These are phyloP conservation scores for Umbelopsis vinacea DNA, from an alignment of 192 early-diverging fungal genomes.

Conservation along the genomic window DNA sequence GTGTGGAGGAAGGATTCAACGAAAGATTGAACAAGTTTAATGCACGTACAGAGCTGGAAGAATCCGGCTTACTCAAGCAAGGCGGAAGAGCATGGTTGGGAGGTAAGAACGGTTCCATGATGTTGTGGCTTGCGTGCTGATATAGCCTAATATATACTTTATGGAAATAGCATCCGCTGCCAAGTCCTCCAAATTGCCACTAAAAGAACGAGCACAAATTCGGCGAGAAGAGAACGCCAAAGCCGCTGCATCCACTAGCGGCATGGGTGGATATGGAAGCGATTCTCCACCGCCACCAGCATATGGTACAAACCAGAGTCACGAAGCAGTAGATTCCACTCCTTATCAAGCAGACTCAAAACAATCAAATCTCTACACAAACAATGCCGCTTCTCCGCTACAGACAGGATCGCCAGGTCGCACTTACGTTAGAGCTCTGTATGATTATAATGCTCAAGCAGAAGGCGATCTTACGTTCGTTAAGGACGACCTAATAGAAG, in stretches of 20 bases:
- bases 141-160: neutral
- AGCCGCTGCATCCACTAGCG: neutral
- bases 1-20: slow-evolving; percentile 34
- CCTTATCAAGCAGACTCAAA: slow-evolving; percentile 1
- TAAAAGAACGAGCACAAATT: slow-evolving; percentile 33
- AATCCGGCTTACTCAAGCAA: slow-evolving; percentile 34
- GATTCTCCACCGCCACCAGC: slow-evolving; percentile 23
- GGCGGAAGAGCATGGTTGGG: slow-evolving; percentile 42
- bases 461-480: slow-evolving; percentile 45
- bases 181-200: slow-evolving; percentile 30
- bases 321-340: neutral
- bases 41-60: slow-evolving; percentile 33
- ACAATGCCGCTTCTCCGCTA: neutral
- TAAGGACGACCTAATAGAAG: slow-evolving; percentile 48
- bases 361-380: neutral
- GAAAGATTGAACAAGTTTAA: slow-evolving; percentile 27
- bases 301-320: slow-evolving; percentile 9
- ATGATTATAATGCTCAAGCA: slow-evolving; percentile 45
- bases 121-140: neutral
- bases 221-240: slow-evolving; percentile 30
- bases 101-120: slow-evolving; percentile 11
- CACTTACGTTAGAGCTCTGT: slow-evolving; percentile 42
- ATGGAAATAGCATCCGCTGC: slow-evolving; percentile 28
- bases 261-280: neutral
- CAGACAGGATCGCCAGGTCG: neutral